phyloP scores from a whole-genome alignment of 73 alveolate genomes.

The Blepharisma stoltei region DNA sequence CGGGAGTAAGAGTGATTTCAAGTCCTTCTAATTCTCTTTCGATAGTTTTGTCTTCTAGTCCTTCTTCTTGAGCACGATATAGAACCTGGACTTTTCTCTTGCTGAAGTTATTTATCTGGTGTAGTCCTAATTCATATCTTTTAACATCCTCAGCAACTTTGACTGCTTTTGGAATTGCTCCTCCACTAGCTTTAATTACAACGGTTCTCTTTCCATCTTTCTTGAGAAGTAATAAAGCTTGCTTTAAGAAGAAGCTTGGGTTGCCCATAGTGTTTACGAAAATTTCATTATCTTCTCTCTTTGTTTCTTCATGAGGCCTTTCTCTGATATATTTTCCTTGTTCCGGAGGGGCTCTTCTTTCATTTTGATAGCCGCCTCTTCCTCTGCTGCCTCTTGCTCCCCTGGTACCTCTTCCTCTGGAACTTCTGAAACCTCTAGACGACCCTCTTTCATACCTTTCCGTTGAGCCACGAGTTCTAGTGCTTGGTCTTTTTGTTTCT shows the following conservation, averaged over 20 bases:
- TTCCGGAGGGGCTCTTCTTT: too few relatives aligned
- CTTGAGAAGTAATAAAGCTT: neutral
- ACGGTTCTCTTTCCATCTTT: neutral
- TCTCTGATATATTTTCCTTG: too few relatives aligned
- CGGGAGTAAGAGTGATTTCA: conserved; percentile 9
- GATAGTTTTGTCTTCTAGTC: conserved; percentile 1
- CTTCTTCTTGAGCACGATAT: conserved; percentile 32
- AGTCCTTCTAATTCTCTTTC: conserved; percentile 14
- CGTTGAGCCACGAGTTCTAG: too few relatives aligned
- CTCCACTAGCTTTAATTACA: conserved; percentile 30
- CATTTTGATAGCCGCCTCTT: too few relatives aligned
- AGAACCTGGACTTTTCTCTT: neutral
- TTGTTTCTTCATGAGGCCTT: neutral
- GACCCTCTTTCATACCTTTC: too few relatives aligned
- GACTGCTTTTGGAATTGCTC: conserved; percentile 29
- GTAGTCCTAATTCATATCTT: conserved; percentile 21
- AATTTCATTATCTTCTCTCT: conserved; percentile 3
- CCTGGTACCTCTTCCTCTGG: too few relatives aligned
- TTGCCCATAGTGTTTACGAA: neutral
- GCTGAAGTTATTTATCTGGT: neutral
- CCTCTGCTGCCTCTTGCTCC: too few relatives aligned
- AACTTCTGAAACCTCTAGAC: too few relatives aligned
- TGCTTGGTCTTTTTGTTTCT: too few relatives aligned
- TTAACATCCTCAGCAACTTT: conserved; percentile 31
- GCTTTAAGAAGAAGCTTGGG: neutral